Percentiles rank a stretch among this genome's conserved stretches.
Evolutionary conservation across 306 rosid species (phyloP).

Genomic region (Cucumis hystrix): DNA sequence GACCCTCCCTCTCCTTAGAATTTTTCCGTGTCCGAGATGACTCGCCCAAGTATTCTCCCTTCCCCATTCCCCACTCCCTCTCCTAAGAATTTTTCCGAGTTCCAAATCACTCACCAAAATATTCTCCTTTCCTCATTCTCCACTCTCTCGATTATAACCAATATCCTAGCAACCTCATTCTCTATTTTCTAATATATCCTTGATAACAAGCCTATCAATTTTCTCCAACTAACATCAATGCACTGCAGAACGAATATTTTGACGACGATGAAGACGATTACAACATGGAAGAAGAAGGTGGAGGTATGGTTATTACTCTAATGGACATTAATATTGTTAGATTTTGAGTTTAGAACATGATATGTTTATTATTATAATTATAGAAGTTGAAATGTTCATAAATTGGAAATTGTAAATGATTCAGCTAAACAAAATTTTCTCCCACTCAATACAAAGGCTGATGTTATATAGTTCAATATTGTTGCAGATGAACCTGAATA

Average conservation of each 20-base stretch:
- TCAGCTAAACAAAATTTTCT: background rate
- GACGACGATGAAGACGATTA: constrained; percentile 14
- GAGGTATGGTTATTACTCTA: constrained; percentile 2
- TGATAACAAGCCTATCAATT: background rate
- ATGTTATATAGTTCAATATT: background rate
- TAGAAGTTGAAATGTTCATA: background rate
- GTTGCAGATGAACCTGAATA: constrained; percentile 10
- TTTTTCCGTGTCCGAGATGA: too few species aligned
- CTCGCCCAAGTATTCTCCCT: too few species aligned
- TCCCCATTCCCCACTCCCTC: too few species aligned
- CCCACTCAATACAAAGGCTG: background rate
- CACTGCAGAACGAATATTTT: constrained; percentile 1
- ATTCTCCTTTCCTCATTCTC: too few species aligned
- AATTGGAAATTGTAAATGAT: background rate
- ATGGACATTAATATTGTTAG: background rate
- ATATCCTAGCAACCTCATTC: too few species aligned
- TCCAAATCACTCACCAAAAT: too few species aligned
- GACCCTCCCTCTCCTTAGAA: too few species aligned
- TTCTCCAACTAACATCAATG: background rate
- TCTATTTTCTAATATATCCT: too few species aligned
- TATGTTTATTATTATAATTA: too few species aligned
- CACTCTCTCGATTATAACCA: too few species aligned
- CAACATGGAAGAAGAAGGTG: constrained; percentile 12
- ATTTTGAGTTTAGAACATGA: background rate
- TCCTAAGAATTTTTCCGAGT: too few species aligned